phyloP scores from a whole-genome alignment of 495 filamentous ascomycete genomes.

The Penicillium antarcticum region DNA sequence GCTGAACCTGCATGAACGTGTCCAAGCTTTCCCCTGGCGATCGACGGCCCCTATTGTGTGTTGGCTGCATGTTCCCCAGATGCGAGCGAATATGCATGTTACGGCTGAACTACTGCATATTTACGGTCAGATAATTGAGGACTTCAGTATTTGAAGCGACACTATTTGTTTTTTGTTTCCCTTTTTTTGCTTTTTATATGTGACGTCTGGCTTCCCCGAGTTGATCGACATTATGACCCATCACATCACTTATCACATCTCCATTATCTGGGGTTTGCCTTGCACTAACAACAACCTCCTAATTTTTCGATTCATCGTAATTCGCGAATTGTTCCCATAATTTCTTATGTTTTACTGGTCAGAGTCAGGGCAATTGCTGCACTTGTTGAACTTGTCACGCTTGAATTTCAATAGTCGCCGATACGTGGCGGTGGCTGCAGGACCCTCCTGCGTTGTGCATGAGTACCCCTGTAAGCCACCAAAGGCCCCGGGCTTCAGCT shows the following conservation, averaged over 20 bases:
- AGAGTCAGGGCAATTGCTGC: neutral
- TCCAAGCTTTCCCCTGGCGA: neutral
- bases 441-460: slow-evolving; percentile 4
- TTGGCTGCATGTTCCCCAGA: neutral
- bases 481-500: neutral
- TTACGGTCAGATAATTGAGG: neutral
- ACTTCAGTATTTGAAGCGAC: neutral
- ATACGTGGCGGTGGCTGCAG: neutral
- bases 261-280: too few species aligned
- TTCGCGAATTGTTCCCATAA: neutral
- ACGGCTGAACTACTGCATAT: neutral
- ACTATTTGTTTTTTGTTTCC: too few species aligned
- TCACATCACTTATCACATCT: neutral
- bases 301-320: too few species aligned
- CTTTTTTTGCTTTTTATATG: neutral
- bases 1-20: neutral
- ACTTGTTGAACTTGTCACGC: neutral
- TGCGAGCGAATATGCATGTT: neutral
- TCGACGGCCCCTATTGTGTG: neutral
- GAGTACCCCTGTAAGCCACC: slow-evolving; percentile 3
- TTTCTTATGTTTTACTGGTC: neutral
- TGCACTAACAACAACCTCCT: too few species aligned
- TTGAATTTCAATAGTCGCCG: neutral
- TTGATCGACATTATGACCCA: neutral
- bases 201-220: neutral